Base-by-base conservation (phyloP, 2,329 filamentous ascomycete genomes). In the Aspergillus sp. region DNA sequence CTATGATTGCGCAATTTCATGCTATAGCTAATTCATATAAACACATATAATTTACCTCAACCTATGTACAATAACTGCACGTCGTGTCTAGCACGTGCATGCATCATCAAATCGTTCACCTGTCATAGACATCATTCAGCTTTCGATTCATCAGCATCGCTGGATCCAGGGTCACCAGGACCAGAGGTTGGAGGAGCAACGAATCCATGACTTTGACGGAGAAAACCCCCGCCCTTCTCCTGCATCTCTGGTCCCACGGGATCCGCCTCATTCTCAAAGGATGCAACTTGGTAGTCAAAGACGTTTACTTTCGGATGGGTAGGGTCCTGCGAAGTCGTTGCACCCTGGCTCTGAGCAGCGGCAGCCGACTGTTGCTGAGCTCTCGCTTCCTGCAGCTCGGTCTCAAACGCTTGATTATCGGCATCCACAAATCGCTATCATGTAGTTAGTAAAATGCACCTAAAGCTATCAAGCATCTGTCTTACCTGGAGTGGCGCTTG, bases 381-480 rank as follows among this genome's bases (percentile, higher is more conserved):
- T 13, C 61, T 49, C n/a, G 58, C 52, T 17, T 59, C 59, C 19
- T 60, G 50, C 44, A 66, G 60, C 44, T 72, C 70, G 1, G 55
- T 51, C 20, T 63, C 61, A 47, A 74, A 74, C 15, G 61, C 56
- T 44, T 64, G 54, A 42, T 77, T 79, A 54, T 80, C 77, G 39
- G 62, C 63, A 30, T 73, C 67, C n/a, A 78, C 71, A 49, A 80
- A 79, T 23, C 67, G 58, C 65, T 73, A 49, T 22, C 56, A 35
- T 2, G 45, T 35, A 27, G 47, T 60, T 39, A 63, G 56, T 19
- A 23, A 4, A 17, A 9, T 10, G 19, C 46, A 20, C 20, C 30
- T 43, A 39, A 17, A 9, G 20, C 7, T 22, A 38, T 7, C 9
- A 9, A 35, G 4, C 4, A 46, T 13, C n/a, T 23, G 9, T 41